Percentiles rank a stretch among this genome's conserved stretches.
Evolutionary conservation across 768 basidiomycete species (phyloP).

Genomic region (Russula compacta): DNA sequence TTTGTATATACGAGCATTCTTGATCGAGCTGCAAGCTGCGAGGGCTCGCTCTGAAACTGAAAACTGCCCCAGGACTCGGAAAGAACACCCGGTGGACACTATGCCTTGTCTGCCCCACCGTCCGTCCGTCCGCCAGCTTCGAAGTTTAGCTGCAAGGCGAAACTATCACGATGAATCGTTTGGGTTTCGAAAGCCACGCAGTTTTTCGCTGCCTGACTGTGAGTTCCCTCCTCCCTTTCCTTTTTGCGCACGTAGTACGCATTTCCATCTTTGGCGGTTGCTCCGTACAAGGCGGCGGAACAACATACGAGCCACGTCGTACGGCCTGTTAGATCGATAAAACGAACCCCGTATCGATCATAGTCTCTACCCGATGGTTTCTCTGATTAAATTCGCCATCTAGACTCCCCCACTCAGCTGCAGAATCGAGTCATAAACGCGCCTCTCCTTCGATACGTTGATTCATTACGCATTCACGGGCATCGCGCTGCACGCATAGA

Average conservation of each 20-base stretch:
- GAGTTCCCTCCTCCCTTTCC: slow-evolving; percentile 24
- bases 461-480: slow-evolving; percentile 76
- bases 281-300: not conserved
- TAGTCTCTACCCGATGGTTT: not conserved
- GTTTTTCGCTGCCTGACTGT: slow-evolving; percentile 68
- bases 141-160: slow-evolving; percentile 14
- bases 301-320: not conserved
- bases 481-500: slow-evolving; percentile 83
- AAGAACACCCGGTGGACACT: not conserved
- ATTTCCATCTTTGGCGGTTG: not conserved
- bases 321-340: not conserved
- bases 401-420: slow-evolving; percentile 36
- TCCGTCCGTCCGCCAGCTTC: not conserved
- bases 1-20: no score
- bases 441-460: slow-evolving; percentile 77
- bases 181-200: slow-evolving; percentile 58
- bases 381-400: not conserved
- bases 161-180: slow-evolving; percentile 73
- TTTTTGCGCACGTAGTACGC: not conserved
- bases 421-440: slow-evolving; percentile 65
- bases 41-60: not conserved
- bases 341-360: not conserved
- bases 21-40: not conserved
- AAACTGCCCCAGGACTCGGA: not conserved
- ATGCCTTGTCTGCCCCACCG: not conserved